phyloP scores from a whole-genome alignment of 2,329 filamentous ascomycete species.

The Neobulgaria alba region DNA sequence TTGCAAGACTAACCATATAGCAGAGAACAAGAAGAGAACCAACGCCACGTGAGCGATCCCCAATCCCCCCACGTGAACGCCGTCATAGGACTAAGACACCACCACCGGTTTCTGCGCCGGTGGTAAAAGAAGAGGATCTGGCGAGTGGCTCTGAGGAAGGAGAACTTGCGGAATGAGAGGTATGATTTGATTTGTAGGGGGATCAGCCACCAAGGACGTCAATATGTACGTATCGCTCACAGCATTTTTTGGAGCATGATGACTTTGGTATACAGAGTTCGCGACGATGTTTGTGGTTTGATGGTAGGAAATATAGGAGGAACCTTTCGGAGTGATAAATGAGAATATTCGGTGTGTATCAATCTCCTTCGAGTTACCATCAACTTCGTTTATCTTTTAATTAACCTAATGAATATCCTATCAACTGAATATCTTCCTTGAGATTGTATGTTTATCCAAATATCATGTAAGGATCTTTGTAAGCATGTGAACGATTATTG shows the following conservation, averaged over 20 bases:
- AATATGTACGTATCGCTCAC: constrained; percentile 31
- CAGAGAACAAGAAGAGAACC: constrained; percentile 52
- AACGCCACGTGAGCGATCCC: constrained; percentile 51
- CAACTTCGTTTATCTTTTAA: neutral
- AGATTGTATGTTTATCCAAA: too few species aligned
- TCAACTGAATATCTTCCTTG: too few species aligned
- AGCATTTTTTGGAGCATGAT: constrained; percentile 24
- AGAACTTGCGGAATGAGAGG: constrained; percentile 80
- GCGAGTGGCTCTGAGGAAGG: constrained; percentile 88
- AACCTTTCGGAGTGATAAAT: neutral
- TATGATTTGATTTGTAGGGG: constrained; percentile 1
- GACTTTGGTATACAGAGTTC: constrained; percentile 24
- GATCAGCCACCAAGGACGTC: constrained; percentile 1
- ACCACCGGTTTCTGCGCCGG: constrained; percentile 30
- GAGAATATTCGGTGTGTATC: constrained; percentile 12
- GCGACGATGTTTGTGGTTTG: constrained; percentile 1
- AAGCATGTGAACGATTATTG: too few species aligned
- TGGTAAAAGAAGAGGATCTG: constrained; percentile 36
- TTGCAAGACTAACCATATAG: constrained; percentile 10
- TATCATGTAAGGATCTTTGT: too few species aligned
- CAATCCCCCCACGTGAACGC: constrained; percentile 41
- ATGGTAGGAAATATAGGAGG: constrained; percentile 2
- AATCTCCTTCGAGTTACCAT: constrained; percentile 1
- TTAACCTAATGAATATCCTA: constrained; percentile 1
- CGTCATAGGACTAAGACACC: constrained; percentile 51